Base-by-base conservation (phyloP, 495 filamentous ascomycete genomes). In the Hypoxylon lienhwacheense region DNA sequence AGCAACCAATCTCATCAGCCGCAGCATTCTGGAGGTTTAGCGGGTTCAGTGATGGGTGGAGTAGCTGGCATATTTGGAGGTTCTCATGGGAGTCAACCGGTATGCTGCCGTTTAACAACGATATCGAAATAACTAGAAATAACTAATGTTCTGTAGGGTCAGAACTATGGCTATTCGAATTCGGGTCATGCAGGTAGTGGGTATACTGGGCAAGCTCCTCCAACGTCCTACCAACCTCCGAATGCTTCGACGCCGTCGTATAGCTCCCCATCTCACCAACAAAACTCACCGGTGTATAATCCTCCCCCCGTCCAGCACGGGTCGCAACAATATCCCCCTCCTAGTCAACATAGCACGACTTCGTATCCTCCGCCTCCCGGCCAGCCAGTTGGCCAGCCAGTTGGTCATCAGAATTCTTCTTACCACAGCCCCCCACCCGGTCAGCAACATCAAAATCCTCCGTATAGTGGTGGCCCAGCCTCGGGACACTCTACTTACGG, bases 131-230 rank as follows among this genome's bases (percentile, higher is more conserved):
- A 25, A 11, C 8, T 22, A 20, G 26, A 45, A 7, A 28, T 61
- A 20, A 63, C 55, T 67, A 46, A 63, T 45, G 31, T 35, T 22
- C 20, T 20, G 15, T 39, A 73, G 59, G 56, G 53, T 29, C 68
- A 75, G 46, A 72, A 64, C 53, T 82, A 70, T 61, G 79, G 79
- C 25, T 82, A 82, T 61, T 80, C 79, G 17, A 77, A 79, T 49
- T 40, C 59, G 3, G 73, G 72, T 6, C 65, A 71, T 24, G 34
- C 64, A 28, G 69, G 75, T 14, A 63, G 65, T 14, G 63, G 65
- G 25, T 82, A 82, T 53, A 72, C 53, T 59, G 77, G 72, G 22
- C 70, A 73, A 33, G 71, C 77, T 16, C 78, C 78, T 25, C 76
- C 78, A 5, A 61, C 73, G 25, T 69, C 74, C 0, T 79, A 79